Base-by-base conservation (phyloP, 176 grass and related monocot genomes). In the Oryza meyeriana region DNA sequence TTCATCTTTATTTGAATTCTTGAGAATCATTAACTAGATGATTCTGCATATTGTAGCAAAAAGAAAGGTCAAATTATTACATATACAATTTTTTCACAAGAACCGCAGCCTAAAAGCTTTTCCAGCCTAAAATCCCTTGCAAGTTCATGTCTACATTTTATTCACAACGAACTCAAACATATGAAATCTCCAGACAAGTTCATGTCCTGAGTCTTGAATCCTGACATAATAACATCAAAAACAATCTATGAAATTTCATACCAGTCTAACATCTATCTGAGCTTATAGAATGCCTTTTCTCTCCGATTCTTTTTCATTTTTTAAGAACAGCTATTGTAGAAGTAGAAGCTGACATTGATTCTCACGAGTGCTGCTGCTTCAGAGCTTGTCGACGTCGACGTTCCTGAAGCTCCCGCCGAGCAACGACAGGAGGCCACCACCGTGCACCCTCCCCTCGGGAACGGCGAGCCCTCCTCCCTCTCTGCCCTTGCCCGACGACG, bases 401-500 rank as follows among this genome's bases (percentile, higher is more conserved):
- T 89, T 92, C 78, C 85, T 87, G 69, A 92, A 89, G 78, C 74
- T 94, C 12, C 92, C 89, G 20, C 80, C 80, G 26, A 94, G 89
- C 67, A 87, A 69, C 57, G 92, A 77, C 17, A 94, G 74, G 36
- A 94, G 90, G 25, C 87, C 85, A 22, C 92, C 92, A 6, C 92
- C 92, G 83, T 94, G 92, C 74, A 94, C 92, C 44, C 89, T 89
- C 41, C 85, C 89, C 44, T 94, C 92, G 3, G 92, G 84, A 1
- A 92, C 74, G 7, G 64, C 44, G 36, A 73, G 55, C 44, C 4
- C 86, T 66, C 47, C 84, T 59, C 48, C 84, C 47, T 69, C 88
- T 81, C 81, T 52, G 64, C 64, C 55, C 27, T 72, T 68, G 33
- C 84, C 84, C 29, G 63, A 55, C 64, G 64, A 24, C 12, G 77